Percentiles rank a stretch among this genome's conserved stretches.
Evolutionary conservation across 1,139 yeast genomes (phyloP).

Genomic region (Pichia sp.): DNA sequence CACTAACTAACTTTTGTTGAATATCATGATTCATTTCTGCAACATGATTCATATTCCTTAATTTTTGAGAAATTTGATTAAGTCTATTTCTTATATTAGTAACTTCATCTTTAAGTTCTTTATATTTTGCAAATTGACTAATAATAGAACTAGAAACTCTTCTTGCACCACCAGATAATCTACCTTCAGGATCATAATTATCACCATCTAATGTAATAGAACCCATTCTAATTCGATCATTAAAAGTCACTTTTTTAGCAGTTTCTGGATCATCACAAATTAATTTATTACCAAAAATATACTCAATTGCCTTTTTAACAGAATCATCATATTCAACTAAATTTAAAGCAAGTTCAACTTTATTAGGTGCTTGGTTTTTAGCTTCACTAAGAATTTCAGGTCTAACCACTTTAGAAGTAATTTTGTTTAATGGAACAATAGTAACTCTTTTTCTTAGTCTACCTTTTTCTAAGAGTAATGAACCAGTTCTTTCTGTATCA

Average conservation of each 20-base stretch:
- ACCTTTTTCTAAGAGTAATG: conserved; percentile 75
- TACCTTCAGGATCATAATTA: conserved; percentile 92
- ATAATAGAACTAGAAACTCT: conserved; percentile 54
- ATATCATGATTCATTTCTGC: conserved; percentile 50
- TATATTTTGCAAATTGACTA: conserved; percentile 62
- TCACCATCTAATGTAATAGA: conserved; percentile 95
- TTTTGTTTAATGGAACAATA: conserved; percentile 85
- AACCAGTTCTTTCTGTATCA: conserved; percentile 78
- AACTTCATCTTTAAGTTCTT: conserved; percentile 42
- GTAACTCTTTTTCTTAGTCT: conserved; percentile 78
- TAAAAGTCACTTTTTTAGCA: conserved; percentile 82
- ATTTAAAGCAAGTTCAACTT: conserved; percentile 82
- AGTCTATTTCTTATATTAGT: conserved; percentile 38
- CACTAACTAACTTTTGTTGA: conserved; percentile 61
- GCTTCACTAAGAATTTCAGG: conserved; percentile 48
- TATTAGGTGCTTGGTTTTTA: conserved; percentile 65
- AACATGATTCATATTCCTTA: conserved; percentile 42
- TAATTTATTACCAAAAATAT: conserved; percentile 82
- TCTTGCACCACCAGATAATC: conserved; percentile 92
- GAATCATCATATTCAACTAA: conserved; percentile 69
- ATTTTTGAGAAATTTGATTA: conserved; percentile 35
- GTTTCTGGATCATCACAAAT: conserved; percentile 83
- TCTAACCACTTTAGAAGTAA: conserved; percentile 51
- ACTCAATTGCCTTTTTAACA: conserved; percentile 79
- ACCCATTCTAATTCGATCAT: conserved; percentile 71